Evolutionary conservation across 768 basidiomycete species (phyloP).

Genomic region (Harrya chromipes): DNA sequence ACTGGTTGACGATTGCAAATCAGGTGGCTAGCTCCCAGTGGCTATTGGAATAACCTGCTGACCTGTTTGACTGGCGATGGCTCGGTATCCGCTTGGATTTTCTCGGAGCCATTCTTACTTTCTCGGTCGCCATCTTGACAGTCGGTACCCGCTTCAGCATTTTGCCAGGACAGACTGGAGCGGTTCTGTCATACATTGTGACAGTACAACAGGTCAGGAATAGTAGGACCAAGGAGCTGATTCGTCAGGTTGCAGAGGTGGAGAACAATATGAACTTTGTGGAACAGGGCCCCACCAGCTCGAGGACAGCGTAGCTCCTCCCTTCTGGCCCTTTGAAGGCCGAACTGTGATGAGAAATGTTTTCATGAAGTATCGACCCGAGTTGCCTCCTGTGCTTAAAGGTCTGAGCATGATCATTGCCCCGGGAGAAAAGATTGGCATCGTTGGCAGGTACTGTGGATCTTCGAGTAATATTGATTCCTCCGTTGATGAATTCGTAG

Average conservation of each 20-base stretch:
- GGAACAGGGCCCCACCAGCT: slow-evolving; percentile 68
- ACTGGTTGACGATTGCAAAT: slow-evolving; percentile 83
- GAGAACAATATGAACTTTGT: slow-evolving; percentile 96
- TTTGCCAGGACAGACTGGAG: slow-evolving; percentile 74
- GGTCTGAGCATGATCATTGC: slow-evolving; percentile 67
- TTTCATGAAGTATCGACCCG: slow-evolving; percentile 80
- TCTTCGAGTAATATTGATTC: slow-evolving; percentile 5
- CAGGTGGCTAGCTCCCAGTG: slow-evolving; percentile 43
- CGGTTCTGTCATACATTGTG: slow-evolving; percentile 77
- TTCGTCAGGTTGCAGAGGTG: slow-evolving; percentile 77
- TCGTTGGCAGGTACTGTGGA: slow-evolving; percentile 58
- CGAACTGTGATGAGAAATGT: slow-evolving; percentile 72
- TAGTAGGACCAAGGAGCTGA: slow-evolving; percentile 42
- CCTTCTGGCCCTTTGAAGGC: slow-evolving; percentile 75
- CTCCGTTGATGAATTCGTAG: slow-evolving; percentile 25
- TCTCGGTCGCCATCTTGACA: slow-evolving; percentile 76
- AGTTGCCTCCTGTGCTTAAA: slow-evolving; percentile 85
- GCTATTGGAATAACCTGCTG: neutral
- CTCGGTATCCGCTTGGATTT: slow-evolving; percentile 89
- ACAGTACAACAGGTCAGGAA: slow-evolving; percentile 61
- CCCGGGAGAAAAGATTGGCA: slow-evolving; percentile 88
- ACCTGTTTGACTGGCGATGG: slow-evolving; percentile 54
- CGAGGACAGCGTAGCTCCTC: slow-evolving; percentile 53
- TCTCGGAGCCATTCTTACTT: slow-evolving; percentile 67
- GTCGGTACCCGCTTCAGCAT: slow-evolving; percentile 72